Base-by-base conservation (phyloP, 805 yeast genomes). In the Yarrowia deformans region DNA sequence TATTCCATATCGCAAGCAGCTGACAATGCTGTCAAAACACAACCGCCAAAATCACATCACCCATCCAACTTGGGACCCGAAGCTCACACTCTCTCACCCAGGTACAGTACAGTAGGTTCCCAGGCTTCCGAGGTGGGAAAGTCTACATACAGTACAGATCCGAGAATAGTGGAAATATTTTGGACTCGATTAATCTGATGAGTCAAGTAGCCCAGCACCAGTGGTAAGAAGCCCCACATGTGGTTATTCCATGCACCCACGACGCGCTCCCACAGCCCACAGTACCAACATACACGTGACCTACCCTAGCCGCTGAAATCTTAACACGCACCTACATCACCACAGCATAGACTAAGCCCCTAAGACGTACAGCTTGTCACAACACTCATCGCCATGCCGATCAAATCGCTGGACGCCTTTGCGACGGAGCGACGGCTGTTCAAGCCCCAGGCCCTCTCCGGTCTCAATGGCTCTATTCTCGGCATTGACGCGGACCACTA, bases 401-500 rank as follows among this genome's bases (percentile, higher is more conserved):
- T 86, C 73, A 84, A 81, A 75, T 84, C 91, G 3, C 82, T 90
- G 69, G 95, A 90, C 74, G 82, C 89, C 3, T 88, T 83, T 75
- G 81, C 89, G 54, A 86, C 87, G 73, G 97, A 91, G 72, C 84
- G 89, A 70, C 85, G 88, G 70, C 79, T 89, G 55, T 88, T 87
- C 60, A 82, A 84, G 63, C 81, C 87, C 19, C 79, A 85, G 71
- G 88, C 94, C 14, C 81, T 91, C 73, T 90, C 89, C 45, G 79
- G 86, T 3, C 80, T 92, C 69, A 85, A 82, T 69, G 87, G 88
- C 74, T 84, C 93, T 35, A 85, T 88, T 16, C 80, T 92, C 66
- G 97, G 97, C 69, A 90, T 92, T 55, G 97, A 93, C 76, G 95
- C 88, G 14, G 90, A 87, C 72, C 93, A 91, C 75, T 93, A 91